A percentile compares a stretch with the other conserved stretches of the same genome.
phyloP scores from a whole-genome alignment of 1,284 basidiomycete genomes.

The Sporisorium sorghi region DNA sequence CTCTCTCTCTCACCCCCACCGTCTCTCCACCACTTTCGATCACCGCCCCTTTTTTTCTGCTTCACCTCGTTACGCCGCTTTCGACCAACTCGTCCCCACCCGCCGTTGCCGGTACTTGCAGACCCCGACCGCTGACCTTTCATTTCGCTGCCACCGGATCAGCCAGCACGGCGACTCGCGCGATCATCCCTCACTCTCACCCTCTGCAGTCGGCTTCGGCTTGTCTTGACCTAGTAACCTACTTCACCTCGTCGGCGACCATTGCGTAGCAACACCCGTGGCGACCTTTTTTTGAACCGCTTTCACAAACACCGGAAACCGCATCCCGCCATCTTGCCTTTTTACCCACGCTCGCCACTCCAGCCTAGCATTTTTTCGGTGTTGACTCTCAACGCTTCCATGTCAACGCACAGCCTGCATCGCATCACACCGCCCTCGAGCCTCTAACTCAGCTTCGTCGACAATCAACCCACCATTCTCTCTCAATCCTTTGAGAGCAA shows the following conservation, averaged over 20 bases:
- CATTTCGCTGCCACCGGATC: conserved; percentile 10
- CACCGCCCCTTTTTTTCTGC: conserved; percentile 2
- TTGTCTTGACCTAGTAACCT: too few relatives aligned
- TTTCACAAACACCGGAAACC: conserved; percentile 9
- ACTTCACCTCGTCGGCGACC: conserved; percentile 19
- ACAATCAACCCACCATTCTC: conserved; percentile 10
- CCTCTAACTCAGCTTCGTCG: conserved; percentile 1
- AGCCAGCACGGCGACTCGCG: background rate
- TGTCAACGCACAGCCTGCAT: conserved; percentile 8
- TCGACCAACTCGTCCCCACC: background rate
- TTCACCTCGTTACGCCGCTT: background rate
- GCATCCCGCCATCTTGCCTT: background rate
- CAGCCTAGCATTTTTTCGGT: background rate
- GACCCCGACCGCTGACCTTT: conserved; percentile 10
- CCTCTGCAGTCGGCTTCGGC: conserved; percentile 8
- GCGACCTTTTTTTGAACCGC: background rate
- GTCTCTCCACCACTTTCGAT: conserved; percentile 7
- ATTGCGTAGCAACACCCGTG: conserved; percentile 13
- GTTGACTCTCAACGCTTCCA: background rate
- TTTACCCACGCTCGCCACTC: conserved; percentile 22
- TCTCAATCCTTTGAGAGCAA: too few relatives aligned
- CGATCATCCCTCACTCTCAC: background rate
- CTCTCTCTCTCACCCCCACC: background rate
- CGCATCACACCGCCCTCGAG: background rate
- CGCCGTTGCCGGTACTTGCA: background rate